Percentiles rank a stretch among this genome's conserved stretches.
Evolutionary conservation across 306 rosid genomes (phyloP).

Genomic region (Sicyos edulis): DNA sequence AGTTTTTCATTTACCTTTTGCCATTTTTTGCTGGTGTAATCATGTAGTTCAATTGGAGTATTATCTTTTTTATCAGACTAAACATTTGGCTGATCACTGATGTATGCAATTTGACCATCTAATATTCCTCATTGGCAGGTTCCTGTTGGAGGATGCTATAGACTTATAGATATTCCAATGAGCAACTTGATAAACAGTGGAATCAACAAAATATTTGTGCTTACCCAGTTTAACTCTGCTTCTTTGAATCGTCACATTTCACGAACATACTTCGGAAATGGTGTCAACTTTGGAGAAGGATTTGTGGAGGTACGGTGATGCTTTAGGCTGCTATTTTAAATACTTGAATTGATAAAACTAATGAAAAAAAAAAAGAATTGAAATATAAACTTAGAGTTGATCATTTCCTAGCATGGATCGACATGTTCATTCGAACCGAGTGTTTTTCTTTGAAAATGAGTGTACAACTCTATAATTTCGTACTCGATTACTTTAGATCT

Average conservation of each 20-base stretch:
- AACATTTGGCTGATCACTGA: not conserved
- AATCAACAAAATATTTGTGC: constrained; percentile 42
- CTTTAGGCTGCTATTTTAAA: not conserved
- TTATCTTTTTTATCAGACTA: not conserved
- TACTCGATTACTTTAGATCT: not conserved
- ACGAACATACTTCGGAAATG: constrained; percentile 44
- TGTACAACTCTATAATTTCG: not conserved
- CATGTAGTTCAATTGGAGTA: too few relatives aligned
- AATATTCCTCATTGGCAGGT: constrained; percentile 28
- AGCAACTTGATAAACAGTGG: constrained; percentile 47
- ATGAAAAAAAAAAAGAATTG: not conserved
- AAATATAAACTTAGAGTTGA: not conserved
- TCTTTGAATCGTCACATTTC: constrained; percentile 44
- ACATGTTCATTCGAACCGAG: not conserved
- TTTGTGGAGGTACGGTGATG: constrained; percentile 40
- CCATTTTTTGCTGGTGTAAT: not conserved
- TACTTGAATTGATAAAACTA: not conserved
- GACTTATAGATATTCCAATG: constrained; percentile 49
- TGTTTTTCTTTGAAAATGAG: not conserved
- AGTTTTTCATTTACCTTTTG: not conserved
- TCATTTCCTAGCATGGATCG: not conserved
- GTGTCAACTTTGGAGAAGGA: constrained; percentile 43
- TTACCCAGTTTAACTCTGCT: constrained; percentile 45
- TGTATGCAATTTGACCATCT: not conserved
- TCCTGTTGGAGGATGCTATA: constrained; percentile 49